Evolutionary conservation across 768 basidiomycete genomes (phyloP).

Genomic region (Chlorophyllum brunneum): DNA sequence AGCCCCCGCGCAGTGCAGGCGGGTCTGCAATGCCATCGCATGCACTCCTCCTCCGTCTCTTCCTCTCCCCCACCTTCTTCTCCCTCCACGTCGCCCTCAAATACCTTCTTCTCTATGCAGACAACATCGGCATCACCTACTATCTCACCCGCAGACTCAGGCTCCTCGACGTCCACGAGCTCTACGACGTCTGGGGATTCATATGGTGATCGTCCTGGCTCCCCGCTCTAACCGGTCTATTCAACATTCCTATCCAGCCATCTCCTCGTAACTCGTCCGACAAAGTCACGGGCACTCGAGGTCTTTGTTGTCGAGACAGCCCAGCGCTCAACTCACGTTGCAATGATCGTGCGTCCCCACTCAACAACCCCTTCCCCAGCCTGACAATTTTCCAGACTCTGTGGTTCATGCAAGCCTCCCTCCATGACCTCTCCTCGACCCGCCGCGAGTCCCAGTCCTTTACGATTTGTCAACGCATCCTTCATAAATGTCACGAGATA

Average conservation of each 20-base stretch:
- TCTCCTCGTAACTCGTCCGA: slow-evolving; percentile 88
- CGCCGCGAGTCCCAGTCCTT: slow-evolving; percentile 74
- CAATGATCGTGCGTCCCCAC: slow-evolving; percentile 77
- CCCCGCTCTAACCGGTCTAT: slow-evolving; percentile 15
- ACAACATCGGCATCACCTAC: slow-evolving; percentile 90
- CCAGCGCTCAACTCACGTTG: slow-evolving; percentile 90
- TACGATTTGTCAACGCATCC: slow-evolving; percentile 84
- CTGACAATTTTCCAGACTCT: slow-evolving; percentile 47
- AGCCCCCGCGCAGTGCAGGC: neutral
- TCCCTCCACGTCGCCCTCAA: slow-evolving; percentile 90
- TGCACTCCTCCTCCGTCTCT: slow-evolving; percentile 86
- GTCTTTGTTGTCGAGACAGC: slow-evolving; percentile 88
- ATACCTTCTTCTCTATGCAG: slow-evolving; percentile 77
- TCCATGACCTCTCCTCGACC: slow-evolving; percentile 68
- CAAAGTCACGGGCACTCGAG: slow-evolving; percentile 89
- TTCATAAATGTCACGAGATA: slow-evolving; percentile 92
- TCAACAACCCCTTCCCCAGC: slow-evolving; percentile 7
- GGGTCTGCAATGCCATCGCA: slow-evolving; percentile 55
- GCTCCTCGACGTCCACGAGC: slow-evolving; percentile 62
- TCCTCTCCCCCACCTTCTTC: slow-evolving; percentile 90
- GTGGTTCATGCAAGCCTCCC: slow-evolving; percentile 97
- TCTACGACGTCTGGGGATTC: slow-evolving; percentile 87
- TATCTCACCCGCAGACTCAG: slow-evolving; percentile 77
- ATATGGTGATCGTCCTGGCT: slow-evolving; percentile 55
- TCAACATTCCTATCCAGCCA: slow-evolving; percentile 51